A percentile compares a stretch with the other conserved stretches of the same genome.
Evolutionary conservation across 805 yeast genomes (phyloP).

Genomic region (Zygosaccharomyces pseudorouxii): DNA sequence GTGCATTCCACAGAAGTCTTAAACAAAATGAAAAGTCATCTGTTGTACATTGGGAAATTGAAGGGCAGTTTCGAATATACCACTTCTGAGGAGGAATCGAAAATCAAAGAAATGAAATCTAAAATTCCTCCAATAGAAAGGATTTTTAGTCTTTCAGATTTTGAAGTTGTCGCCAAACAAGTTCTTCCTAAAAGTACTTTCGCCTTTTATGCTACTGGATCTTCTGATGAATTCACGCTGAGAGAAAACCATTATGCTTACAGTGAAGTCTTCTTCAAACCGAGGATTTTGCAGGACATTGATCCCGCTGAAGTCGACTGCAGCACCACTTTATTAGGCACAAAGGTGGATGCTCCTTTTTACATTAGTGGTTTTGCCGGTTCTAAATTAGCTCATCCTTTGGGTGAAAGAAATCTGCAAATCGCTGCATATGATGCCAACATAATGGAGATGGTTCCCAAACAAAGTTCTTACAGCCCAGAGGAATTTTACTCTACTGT

Average conservation of each 20-base stretch:
- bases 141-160: slow-evolving; percentile 38
- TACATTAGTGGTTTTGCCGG: slow-evolving; percentile 48
- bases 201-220: slow-evolving; percentile 45
- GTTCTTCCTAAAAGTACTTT: slow-evolving; percentile 36
- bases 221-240: slow-evolving; percentile 46
- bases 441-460: slow-evolving; percentile 47
- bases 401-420: slow-evolving; percentile 35
- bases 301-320: slow-evolving; percentile 37
- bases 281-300: slow-evolving; percentile 37
- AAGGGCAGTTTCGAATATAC: slow-evolving; percentile 13
- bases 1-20: slow-evolving; percentile 32
- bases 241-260: slow-evolving; percentile 43
- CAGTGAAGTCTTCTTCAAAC: slow-evolving; percentile 42
- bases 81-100: slow-evolving; percentile 18
- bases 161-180: slow-evolving; percentile 39
- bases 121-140: slow-evolving; percentile 33
- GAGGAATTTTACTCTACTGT: slow-evolving; percentile 40
- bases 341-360: slow-evolving; percentile 43
- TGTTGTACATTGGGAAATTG: slow-evolving; percentile 16
- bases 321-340: slow-evolving; percentile 46
- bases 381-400: slow-evolving; percentile 41
- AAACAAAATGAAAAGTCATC: slow-evolving; percentile 16
- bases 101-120: slow-evolving; percentile 12
- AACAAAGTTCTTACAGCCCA: slow-evolving; percentile 39
- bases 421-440: slow-evolving; percentile 30